Evolutionary conservation across 2,329 filamentous ascomycete species (phyloP), one percentile per base, ranked within the genome.

Genomic region (Aspergillus alliaceus): DNA sequence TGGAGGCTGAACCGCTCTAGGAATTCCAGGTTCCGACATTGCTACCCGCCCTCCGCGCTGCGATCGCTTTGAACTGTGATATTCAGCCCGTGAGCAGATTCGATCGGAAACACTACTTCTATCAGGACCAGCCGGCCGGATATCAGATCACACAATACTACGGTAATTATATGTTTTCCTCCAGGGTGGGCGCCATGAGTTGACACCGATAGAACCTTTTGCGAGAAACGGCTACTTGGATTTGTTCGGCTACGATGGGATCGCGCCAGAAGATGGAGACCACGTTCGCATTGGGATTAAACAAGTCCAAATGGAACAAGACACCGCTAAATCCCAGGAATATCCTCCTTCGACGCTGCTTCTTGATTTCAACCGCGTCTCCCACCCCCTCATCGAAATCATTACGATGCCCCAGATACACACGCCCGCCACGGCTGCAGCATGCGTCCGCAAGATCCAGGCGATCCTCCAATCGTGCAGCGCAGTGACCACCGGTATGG

Each of bases 61-160:
- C 95, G 0, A 78, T 97, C 50, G 91, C 92, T 0, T 80, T 99
- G 44, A 85, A 88, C 57, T 98, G 95, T 74, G 78, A 86, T 1
- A 83, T 98, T 52, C 89, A 96, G 70, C 80, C 77, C 1, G 82
- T 85, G 65, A 96, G 92, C 73, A 86, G 85, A 53, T 99, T 97
- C 77, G 95, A 99, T 75, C 84, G 95, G 62, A 99, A 99, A 74
- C 95, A 99, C 75, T 99, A 99, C 76, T 98, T 99, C 75, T 96
- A 97, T 80, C 96, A 95, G 85, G 95, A 99, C 74, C 95, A 99
- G 75, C 95, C 95, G 0, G 85, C 91, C 0, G 95, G 95, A 0
- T 99, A 99, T 74, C 95, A 99, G 74, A 96, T 99, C 61, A 99
- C 95, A 1, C 95, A 99, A 71, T 98, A 93, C 77, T 97, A 98